These are phyloP conservation scores for Talaromyces pinophilus DNA, from an alignment of 2,329 filamentous ascomycete genomes.

Conservation along the genomic window DNA sequence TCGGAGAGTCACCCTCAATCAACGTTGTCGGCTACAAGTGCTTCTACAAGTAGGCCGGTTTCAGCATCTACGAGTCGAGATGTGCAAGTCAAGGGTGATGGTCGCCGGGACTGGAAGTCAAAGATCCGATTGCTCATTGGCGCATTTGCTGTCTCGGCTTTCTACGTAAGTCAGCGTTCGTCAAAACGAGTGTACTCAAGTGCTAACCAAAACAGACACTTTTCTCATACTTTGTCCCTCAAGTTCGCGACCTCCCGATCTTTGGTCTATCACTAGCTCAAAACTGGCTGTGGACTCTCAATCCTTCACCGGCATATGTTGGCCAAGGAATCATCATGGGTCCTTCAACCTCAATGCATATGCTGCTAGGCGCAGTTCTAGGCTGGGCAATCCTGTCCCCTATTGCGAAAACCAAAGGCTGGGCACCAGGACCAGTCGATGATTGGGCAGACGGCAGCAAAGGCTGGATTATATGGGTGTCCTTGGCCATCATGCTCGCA, in stretches of 20 bases:
- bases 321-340: constrained; percentile 99
- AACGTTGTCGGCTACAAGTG: not conserved
- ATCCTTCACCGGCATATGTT: constrained; percentile 94
- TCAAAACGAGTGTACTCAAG: constrained; percentile 25
- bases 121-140: constrained; percentile 62
- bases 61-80: constrained; percentile 38
- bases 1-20: not conserved
- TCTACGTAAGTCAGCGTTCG: constrained; percentile 45
- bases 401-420: constrained; percentile 78
- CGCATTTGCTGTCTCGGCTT: constrained; percentile 61
- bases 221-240: constrained; percentile 84
- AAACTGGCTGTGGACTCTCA: constrained; percentile 92
- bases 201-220: constrained; percentile 61
- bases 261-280: constrained; percentile 73
- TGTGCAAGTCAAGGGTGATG: constrained; percentile 35
- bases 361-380: constrained; percentile 84
- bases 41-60: not conserved
- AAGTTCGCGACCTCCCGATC: constrained; percentile 81
- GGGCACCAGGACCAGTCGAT: constrained; percentile 82
- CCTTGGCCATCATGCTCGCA: constrained; percentile 92
- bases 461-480: constrained; percentile 98
- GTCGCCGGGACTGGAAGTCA: constrained; percentile 60
- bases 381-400: constrained; percentile 93
- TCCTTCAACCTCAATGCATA: constrained; percentile 88
- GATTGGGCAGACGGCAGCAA: constrained; percentile 94